Percentiles rank a stretch among this genome's conserved stretches.
These are phyloP conservation scores for Xylaria sp. DNA, from an alignment of 2,329 filamentous ascomycete species.

Conservation along the genomic window DNA sequence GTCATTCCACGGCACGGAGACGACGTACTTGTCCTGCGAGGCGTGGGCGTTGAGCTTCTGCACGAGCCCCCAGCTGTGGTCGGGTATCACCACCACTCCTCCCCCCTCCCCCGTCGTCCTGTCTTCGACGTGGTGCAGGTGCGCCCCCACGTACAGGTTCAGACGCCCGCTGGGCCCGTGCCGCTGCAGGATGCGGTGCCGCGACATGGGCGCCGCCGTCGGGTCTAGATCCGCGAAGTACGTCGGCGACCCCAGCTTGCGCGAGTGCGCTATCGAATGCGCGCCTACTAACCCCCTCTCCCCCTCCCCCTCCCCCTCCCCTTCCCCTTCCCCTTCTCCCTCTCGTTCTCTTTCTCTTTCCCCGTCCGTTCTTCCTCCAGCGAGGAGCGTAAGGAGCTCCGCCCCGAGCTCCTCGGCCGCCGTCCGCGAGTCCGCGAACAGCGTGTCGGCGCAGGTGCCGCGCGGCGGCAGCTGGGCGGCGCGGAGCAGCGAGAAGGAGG, in stretches of 20 bases:
- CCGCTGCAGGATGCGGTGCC: slow-evolving; percentile 61
- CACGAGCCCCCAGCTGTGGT: slow-evolving; percentile 52
- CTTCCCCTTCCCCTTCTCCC: slow-evolving; percentile 42
- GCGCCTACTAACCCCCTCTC: slow-evolving; percentile 56
- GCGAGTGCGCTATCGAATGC: slow-evolving; percentile 63
- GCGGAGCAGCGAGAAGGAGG: slow-evolving; percentile 61
- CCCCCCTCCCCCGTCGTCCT: slow-evolving; percentile 43
- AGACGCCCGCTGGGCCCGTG: slow-evolving; percentile 63
- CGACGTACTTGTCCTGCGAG: slow-evolving; percentile 58
- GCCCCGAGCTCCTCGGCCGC: slow-evolving; percentile 59
- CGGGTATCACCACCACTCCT: slow-evolving; percentile 34
- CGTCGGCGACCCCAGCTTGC: slow-evolving; percentile 61
- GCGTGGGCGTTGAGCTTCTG: slow-evolving; percentile 57
- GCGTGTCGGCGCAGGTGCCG: slow-evolving; percentile 60
- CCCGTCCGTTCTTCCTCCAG: slow-evolving; percentile 27
- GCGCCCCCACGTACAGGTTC: slow-evolving; percentile 64
- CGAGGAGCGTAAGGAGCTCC: slow-evolving; percentile 48
- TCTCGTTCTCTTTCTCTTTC: no score
- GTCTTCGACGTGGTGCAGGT: slow-evolving; percentile 64
- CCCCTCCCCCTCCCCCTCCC: slow-evolving; percentile 29
- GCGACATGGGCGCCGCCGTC: slow-evolving; percentile 50
- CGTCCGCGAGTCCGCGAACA: slow-evolving; percentile 63
- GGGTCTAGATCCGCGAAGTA: slow-evolving; percentile 60
- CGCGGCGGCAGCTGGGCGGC: slow-evolving; percentile 61
- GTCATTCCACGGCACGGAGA: slow-evolving; percentile 60